Conservation (phyloP, 305 asterid species). For the Salvia sclarea region DNA sequence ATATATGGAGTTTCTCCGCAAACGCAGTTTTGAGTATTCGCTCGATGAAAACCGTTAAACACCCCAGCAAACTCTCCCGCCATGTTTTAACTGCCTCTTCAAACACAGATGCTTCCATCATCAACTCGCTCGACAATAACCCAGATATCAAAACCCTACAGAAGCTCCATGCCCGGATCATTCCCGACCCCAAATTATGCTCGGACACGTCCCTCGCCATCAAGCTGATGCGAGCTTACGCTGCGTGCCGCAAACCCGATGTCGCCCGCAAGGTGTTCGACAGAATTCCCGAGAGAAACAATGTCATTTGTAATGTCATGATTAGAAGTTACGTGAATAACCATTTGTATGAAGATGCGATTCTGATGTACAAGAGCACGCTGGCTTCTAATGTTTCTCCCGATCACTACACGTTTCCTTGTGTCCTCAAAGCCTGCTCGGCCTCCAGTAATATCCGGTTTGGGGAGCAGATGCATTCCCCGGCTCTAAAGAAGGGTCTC, state of each 20-base stretch:
- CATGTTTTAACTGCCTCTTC: constrained; percentile 36
- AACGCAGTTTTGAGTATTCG: background rate
- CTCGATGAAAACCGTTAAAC: constrained; percentile 39
- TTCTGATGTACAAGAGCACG: constrained; percentile 55
- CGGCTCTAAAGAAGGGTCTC: constrained; percentile 62
- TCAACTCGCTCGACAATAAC: constrained; percentile 48
- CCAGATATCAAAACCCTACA: constrained; percentile 57
- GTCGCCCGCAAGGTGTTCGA: constrained; percentile 68
- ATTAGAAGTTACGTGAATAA: constrained; percentile 78
- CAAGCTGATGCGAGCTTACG: constrained; percentile 77
- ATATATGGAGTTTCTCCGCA: too few relatives aligned
- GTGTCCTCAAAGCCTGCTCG: constrained; percentile 77
- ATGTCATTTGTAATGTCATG: constrained; percentile 73
- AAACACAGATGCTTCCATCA: constrained; percentile 33
- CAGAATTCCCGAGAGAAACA: constrained; percentile 59
- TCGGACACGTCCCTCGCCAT: constrained; percentile 52
- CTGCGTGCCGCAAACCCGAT: constrained; percentile 53
- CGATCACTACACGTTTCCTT: constrained; percentile 78
- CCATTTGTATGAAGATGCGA: constrained; percentile 51
- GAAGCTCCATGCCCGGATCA: constrained; percentile 56
- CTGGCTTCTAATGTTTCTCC: constrained; percentile 42
- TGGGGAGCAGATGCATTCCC: constrained; percentile 65
- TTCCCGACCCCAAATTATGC: constrained; percentile 44
- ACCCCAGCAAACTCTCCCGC: constrained; percentile 40
- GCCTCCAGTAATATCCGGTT: constrained; percentile 44